Conservation (phyloP, 257 asterid species). For the Przewalskia tangutica region DNA sequence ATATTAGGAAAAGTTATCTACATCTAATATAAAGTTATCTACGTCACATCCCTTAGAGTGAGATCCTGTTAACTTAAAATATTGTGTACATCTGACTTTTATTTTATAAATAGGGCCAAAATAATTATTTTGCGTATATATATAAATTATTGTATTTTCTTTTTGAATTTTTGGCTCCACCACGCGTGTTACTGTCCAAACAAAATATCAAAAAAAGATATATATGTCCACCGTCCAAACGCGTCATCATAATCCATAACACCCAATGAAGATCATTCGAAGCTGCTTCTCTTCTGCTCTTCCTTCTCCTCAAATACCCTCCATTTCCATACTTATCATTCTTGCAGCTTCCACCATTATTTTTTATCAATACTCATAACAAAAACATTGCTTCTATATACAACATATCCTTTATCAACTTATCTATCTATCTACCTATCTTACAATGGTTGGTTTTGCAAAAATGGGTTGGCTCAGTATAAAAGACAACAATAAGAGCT, state of each 20-base stretch:
- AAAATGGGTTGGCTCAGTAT: slow-evolving; percentile 27
- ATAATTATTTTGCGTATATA: too few species aligned
- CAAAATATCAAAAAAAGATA: neutral
- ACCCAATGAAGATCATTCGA: neutral
- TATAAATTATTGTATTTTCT: too few species aligned
- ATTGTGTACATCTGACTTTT: too few species aligned
- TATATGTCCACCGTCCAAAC: slow-evolving; percentile 7
- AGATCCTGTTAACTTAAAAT: too few species aligned
- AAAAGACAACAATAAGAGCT: neutral
- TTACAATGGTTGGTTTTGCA: slow-evolving; percentile 33
- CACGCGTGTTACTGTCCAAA: neutral
- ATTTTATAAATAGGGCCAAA: too few species aligned
- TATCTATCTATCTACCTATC: neutral
- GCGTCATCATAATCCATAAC: slow-evolving; percentile 7
- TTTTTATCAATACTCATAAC: neutral
- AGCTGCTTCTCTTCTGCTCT: neutral
- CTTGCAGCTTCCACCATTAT: neutral
- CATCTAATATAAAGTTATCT: too few species aligned
- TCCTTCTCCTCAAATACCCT: neutral
- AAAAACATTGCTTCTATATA: neutral
- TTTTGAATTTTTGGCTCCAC: neutral
- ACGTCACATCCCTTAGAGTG: too few species aligned
- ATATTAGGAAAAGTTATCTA: too few species aligned
- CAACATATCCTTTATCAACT: neutral
- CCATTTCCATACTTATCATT: neutral